Base-by-base conservation (phyloP, 805 yeast genomes). In the Lipomyces kockii region DNA sequence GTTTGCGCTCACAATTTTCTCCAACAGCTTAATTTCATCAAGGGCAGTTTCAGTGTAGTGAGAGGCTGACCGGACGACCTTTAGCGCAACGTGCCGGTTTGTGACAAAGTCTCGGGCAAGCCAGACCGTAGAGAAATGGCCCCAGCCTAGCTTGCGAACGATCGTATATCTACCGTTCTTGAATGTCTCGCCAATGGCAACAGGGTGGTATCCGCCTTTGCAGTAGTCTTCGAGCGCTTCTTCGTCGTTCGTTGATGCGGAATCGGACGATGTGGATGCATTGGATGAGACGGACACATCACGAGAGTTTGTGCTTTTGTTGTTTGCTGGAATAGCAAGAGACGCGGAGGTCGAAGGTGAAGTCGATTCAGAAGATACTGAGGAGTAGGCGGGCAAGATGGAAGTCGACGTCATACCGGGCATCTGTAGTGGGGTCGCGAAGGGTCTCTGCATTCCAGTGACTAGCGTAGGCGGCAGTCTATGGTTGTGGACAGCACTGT, bases 61-160 rank as follows among this genome's bases (percentile, higher is more conserved):
- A 63, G 86, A 85, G 17, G 97, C 97, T 73, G 96, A 89, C 70
- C 97, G 84, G 32, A 95, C 98, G 73, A 95, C 89, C 78, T 95
- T 95, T 84, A 95, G 85, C 1, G 99, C 99, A 27, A 95, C 98
- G 76, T 90, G 97, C 59, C 85, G 80, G 64, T 82, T 80, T 62
- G 63, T 63, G 34, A 14, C n/a, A n/a, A 66, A 71, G 66, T 86
- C 88, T 61, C 81, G 82, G 3, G 97, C 98, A 35, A 91, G 81
- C 98, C 97, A 93, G 27, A 91, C 98, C 0, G 97, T 95, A 34
- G 97, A 89, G 76, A 95, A 95, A 79, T 95, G 98, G 46, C 99
- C 99, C 99, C 99, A 95, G 0, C 99, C 99, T 3, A 95, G 82
- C 76, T 95, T 95, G 68, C 98, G 85, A 37, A 91, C 93, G 60